A percentile compares a stretch with the other conserved stretches of the same genome.
These are phyloP conservation scores for Umbelopsis sp. DNA, from an alignment of 192 early-diverging fungal genomes.

Conservation along the genomic window DNA sequence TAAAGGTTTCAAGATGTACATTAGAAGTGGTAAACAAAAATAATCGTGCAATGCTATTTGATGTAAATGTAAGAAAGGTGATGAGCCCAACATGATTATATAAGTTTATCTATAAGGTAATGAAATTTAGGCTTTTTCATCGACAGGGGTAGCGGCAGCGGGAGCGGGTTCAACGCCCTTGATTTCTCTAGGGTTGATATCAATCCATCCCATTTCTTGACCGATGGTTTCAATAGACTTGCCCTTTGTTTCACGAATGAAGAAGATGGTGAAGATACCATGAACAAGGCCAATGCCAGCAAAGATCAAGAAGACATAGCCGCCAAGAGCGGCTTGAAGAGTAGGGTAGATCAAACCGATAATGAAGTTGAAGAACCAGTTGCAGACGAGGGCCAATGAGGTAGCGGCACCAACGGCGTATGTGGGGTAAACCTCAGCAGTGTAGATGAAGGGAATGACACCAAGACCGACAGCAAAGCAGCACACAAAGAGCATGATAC, in stretches of 20 bases:
- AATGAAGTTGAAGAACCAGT: conserved; percentile 54
- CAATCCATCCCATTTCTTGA: conserved; percentile 27
- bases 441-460: conserved; percentile 59
- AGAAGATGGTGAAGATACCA: conserved; percentile 40
- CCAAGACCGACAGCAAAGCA: conserved; percentile 63
- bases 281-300: conserved; percentile 43
- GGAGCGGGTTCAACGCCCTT: neutral
- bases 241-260: conserved; percentile 61
- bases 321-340: conserved; percentile 41
- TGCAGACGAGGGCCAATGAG: conserved; percentile 52
- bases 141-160: neutral
- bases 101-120: neutral
- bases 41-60: no score
- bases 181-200: conserved; percentile 19
- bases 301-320: conserved; percentile 56
- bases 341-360: conserved; percentile 58
- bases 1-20: no score
- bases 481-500: conserved; percentile 57
- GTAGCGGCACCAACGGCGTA: conserved; percentile 54
- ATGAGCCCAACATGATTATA: neutral
- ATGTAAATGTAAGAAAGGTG: no score
- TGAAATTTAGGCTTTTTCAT: neutral
- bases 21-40: no score
- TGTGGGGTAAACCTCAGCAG: conserved; percentile 60
- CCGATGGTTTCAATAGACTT: conserved; percentile 63